Conservation (phyloP, 179 eudicot genomes). For the Pouteria campechiana region DNA sequence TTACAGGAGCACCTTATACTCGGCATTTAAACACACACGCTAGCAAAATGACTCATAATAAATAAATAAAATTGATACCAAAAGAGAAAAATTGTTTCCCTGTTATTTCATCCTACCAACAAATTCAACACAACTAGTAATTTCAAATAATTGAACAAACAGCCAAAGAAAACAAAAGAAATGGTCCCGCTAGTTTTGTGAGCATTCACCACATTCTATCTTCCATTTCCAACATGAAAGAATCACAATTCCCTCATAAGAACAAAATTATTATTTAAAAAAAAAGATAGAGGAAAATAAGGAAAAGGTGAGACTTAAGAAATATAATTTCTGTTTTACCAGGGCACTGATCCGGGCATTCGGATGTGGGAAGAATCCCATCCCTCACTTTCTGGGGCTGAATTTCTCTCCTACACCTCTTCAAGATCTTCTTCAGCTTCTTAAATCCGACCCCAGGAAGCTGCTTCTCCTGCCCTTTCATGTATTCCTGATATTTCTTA, state of each 20-base stretch:
- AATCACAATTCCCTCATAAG: neutral
- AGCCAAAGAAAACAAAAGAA: no score
- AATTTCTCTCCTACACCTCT: conserved; percentile 42
- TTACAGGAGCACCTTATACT: no score
- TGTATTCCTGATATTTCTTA: conserved; percentile 78
- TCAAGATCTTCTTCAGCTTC: conserved; percentile 80
- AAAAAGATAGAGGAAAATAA: neutral
- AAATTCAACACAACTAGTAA: no score
- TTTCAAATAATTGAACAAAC: no score
- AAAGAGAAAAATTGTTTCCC: no score
- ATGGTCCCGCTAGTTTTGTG: no score
- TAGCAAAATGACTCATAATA: no score
- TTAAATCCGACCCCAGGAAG: conserved; percentile 78
- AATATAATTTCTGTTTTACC: no score
- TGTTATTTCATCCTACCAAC: no score
- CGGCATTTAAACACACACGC: no score
- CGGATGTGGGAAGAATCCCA: conserved; percentile 1
- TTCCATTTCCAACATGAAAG: conserved; percentile 1
- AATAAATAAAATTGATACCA: no score
- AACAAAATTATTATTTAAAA: neutral
- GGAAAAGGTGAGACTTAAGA: neutral
- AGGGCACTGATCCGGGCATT: conserved; percentile 55
- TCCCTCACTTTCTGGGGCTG: conserved; percentile 8
- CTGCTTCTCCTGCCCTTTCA: conserved; percentile 41
- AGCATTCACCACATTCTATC: no score